These are phyloP conservation scores for Botrytis hyacinthi DNA, from an alignment of 2,329 filamentous ascomycete genomes.

Conservation along the genomic window DNA sequence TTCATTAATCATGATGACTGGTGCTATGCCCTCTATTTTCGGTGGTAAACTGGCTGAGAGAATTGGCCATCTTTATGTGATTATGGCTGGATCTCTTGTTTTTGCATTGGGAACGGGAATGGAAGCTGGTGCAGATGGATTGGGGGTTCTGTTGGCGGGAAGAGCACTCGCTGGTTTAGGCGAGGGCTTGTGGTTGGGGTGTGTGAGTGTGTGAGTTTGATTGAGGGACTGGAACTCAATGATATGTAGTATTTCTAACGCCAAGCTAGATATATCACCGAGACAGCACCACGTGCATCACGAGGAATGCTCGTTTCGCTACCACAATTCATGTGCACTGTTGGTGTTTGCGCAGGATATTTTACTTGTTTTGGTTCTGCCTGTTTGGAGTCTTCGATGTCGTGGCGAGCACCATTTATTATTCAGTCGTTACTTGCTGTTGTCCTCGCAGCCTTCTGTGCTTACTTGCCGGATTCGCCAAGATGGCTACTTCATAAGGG, in stretches of 20 bases:
- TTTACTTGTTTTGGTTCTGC: slow-evolving; percentile 58
- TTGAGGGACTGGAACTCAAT: no score
- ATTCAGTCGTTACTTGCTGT: slow-evolving; percentile 45
- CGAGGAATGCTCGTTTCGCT: slow-evolving; percentile 51
- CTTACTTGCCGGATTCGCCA: slow-evolving; percentile 52
- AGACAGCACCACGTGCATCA: not conserved
- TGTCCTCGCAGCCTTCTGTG: slow-evolving; percentile 40
- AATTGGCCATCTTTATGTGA: slow-evolving; percentile 37
- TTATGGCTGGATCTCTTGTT: not conserved
- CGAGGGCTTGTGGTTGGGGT: slow-evolving; percentile 54
- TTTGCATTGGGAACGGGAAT: not conserved
- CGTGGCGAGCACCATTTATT: slow-evolving; percentile 54
- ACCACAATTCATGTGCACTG: slow-evolving; percentile 50
- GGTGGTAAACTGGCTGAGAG: slow-evolving; percentile 51
- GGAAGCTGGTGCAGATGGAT: slow-evolving; percentile 40
- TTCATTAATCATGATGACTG: slow-evolving; percentile 55
- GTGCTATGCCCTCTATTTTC: slow-evolving; percentile 54
- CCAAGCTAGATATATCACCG: not conserved
- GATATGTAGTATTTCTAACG: not conserved
- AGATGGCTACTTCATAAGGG: slow-evolving; percentile 55
- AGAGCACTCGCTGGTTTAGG: slow-evolving; percentile 47
- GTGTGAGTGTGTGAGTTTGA: slow-evolving; percentile 45
- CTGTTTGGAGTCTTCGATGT: slow-evolving; percentile 45
- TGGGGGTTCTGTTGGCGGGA: slow-evolving; percentile 50
- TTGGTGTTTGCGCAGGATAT: slow-evolving; percentile 53